phyloP scores from a whole-genome alignment of 2,329 filamentous ascomycete genomes.

The Falciphora oryzae region DNA sequence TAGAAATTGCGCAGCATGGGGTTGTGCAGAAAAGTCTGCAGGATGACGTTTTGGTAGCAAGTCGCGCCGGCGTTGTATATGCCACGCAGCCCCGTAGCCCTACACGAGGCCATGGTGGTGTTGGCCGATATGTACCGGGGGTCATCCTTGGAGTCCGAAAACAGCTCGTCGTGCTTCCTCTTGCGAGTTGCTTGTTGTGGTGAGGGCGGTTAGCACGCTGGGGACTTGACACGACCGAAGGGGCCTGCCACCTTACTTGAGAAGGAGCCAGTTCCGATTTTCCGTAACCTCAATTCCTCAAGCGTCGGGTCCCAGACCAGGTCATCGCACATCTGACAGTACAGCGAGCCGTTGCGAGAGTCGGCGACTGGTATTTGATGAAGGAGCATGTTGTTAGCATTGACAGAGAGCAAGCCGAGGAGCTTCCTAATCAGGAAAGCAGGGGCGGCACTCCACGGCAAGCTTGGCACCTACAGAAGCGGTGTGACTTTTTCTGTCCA shows the following conservation, averaged over 20 bases:
- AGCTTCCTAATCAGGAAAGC: background rate
- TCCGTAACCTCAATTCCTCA: slow-evolving; percentile 66
- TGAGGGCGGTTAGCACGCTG: slow-evolving; percentile 12
- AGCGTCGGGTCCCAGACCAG: slow-evolving; percentile 78
- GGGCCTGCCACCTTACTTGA: slow-evolving; percentile 43
- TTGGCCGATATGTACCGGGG: slow-evolving; percentile 72
- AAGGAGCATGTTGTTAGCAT: slow-evolving; percentile 20
- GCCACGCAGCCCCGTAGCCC: slow-evolving; percentile 80
- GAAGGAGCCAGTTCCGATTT: slow-evolving; percentile 61
- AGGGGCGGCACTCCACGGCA: background rate
- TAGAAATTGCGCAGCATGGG: slow-evolving; percentile 89
- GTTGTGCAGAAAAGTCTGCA: slow-evolving; percentile 92
- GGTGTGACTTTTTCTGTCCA: slow-evolving; percentile 62
- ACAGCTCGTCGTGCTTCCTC: slow-evolving; percentile 68
- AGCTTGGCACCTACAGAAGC: slow-evolving; percentile 55
- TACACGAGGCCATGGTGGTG: slow-evolving; percentile 73
- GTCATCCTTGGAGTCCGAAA: slow-evolving; percentile 63
- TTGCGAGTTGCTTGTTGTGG: slow-evolving; percentile 50
- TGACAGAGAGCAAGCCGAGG: background rate
- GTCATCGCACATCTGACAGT: slow-evolving; percentile 77
- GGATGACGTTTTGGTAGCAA: slow-evolving; percentile 94
- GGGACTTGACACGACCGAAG: slow-evolving; percentile 3
- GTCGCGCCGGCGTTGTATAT: slow-evolving; percentile 98
- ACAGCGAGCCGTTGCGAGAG: slow-evolving; percentile 67
- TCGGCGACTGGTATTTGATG: slow-evolving; percentile 58